Evolutionary conservation across 169 alveolate species (phyloP).

Genomic region (Eimeria tenella): DNA sequence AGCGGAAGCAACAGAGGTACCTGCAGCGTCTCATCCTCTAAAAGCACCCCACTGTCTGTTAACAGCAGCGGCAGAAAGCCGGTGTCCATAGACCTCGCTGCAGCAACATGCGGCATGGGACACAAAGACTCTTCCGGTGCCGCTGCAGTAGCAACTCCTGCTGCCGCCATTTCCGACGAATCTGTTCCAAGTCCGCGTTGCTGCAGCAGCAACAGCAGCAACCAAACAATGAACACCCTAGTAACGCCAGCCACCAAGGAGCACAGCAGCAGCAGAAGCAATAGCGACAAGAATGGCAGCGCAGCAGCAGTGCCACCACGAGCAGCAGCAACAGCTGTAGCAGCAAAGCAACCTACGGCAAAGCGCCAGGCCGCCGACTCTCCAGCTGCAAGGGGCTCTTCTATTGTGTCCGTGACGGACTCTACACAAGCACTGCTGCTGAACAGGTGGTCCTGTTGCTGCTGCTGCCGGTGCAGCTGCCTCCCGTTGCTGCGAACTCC

Average conservation of each 20-base stretch:
- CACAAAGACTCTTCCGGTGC: not conserved
- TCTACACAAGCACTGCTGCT: conserved; percentile 44
- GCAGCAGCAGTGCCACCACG: not conserved
- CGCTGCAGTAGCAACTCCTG: conserved; percentile 35
- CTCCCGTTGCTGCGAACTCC: conserved; percentile 44
- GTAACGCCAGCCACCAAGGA: not conserved
- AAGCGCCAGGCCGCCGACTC: conserved; percentile 19
- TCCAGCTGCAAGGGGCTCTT: conserved; percentile 27
- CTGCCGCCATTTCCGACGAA: not conserved
- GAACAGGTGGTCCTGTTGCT: conserved; percentile 21
- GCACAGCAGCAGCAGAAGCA: conserved; percentile 14
- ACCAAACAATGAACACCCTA: not conserved
- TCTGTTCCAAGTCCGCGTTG: conserved; percentile 19
- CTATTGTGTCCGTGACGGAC: conserved; percentile 26
- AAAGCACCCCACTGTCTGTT: conserved; percentile 65
- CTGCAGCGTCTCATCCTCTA: conserved; percentile 76
- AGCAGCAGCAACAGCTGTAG: conserved; percentile 29
- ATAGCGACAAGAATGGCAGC: conserved; percentile 30
- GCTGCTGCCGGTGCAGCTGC: conserved; percentile 66
- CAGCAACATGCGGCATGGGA: conserved; percentile 51
- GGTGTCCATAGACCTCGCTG: conserved; percentile 46
- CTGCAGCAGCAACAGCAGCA: conserved; percentile 33
- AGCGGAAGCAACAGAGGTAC: conserved; percentile 50
- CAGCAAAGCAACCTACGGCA: conserved; percentile 22
- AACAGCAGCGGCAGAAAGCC: conserved; percentile 63